Percentiles rank a stretch among this genome's conserved stretches.
phyloP scores from a whole-genome alignment of 2,329 filamentous ascomycete genomes.

The Botryosphaeria dothidea region DNA sequence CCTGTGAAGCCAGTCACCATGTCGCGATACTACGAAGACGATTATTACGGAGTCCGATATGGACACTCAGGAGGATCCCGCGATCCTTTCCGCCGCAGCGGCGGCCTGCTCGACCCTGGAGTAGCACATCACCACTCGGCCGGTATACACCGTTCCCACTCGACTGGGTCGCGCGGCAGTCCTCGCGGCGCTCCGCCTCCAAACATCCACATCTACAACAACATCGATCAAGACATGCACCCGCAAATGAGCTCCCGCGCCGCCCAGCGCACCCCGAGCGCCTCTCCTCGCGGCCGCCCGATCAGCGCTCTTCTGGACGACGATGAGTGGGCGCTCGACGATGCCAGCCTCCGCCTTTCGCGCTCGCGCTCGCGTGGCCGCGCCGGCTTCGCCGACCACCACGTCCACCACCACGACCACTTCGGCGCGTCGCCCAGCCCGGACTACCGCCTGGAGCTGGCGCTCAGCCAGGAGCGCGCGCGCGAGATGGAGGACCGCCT shows the following conservation, averaged over 20 bases:
- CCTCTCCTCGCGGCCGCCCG: slow-evolving; percentile 26
- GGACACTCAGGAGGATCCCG: background rate
- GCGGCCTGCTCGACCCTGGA: slow-evolving; percentile 32
- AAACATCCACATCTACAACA: slow-evolving; percentile 50
- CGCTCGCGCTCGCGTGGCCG: slow-evolving; percentile 27
- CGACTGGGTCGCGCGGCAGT: slow-evolving; percentile 45
- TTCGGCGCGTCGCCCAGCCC: slow-evolving; percentile 19
- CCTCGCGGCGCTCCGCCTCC: slow-evolving; percentile 39
- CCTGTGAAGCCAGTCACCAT: slow-evolving; percentile 5
- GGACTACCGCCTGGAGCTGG: slow-evolving; percentile 24
- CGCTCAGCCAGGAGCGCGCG: background rate
- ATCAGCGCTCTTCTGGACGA: slow-evolving; percentile 30
- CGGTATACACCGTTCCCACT: slow-evolving; percentile 46
- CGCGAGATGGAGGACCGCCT: slow-evolving; percentile 23
- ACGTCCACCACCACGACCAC: slow-evolving; percentile 23
- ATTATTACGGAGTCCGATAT: slow-evolving; percentile 1
- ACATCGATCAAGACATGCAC: slow-evolving; percentile 40
- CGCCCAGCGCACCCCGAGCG: slow-evolving; percentile 31
- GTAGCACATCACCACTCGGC: slow-evolving; percentile 21
- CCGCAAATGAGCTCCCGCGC: slow-evolving; percentile 35
- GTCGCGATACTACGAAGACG: background rate
- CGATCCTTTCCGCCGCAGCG: slow-evolving; percentile 27
- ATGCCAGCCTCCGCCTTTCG: slow-evolving; percentile 31
- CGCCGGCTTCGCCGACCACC: slow-evolving; percentile 31
- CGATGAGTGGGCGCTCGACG: slow-evolving; percentile 35